Conservation (phyloP, 306 rosid genomes). For the Lathyrus aphaca region DNA sequence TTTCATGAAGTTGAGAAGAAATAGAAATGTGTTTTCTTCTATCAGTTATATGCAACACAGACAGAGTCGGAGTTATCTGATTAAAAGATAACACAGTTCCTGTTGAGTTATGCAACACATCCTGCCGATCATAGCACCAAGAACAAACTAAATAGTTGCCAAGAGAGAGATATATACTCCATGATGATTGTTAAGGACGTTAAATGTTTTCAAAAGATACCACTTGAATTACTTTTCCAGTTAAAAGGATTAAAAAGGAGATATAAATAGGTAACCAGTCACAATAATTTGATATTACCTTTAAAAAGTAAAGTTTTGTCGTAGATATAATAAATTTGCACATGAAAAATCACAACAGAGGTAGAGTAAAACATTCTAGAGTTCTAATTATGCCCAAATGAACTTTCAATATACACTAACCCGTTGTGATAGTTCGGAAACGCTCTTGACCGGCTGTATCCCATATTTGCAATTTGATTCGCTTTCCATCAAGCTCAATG, state of each 20-base stretch:
- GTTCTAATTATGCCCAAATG: not conserved
- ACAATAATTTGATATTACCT: not conserved
- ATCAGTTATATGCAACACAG: constrained; percentile 7
- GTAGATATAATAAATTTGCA: not conserved
- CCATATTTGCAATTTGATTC: constrained; percentile 97
- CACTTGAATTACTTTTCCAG: constrained; percentile 7
- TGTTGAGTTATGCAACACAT: constrained; percentile 18
- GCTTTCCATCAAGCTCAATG: constrained; percentile 89
- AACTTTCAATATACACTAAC: constrained; percentile 51
- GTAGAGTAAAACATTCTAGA: constrained; percentile 6
- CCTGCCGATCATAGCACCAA: constrained; percentile 17
- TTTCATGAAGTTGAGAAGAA: constrained; percentile 27
- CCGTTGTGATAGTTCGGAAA: constrained; percentile 94
- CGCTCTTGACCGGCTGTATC: constrained; percentile 99
- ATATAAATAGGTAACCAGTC: not conserved
- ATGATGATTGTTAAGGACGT: not conserved
- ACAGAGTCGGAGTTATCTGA: not conserved
- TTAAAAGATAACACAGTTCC: constrained; percentile 10
- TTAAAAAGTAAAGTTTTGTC: not conserved
- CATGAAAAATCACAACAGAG: constrained; percentile 13
- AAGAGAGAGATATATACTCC: constrained; percentile 7
- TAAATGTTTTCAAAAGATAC: not conserved
- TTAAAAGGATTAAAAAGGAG: constrained; percentile 7
- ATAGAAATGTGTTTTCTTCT: constrained; percentile 1
- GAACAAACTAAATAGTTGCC: constrained; percentile 24